Percentiles rank a stretch among this genome's conserved stretches.
Conservation (phyloP, 1,284 basidiomycete species). For the Takashimella tepidaria region DNA sequence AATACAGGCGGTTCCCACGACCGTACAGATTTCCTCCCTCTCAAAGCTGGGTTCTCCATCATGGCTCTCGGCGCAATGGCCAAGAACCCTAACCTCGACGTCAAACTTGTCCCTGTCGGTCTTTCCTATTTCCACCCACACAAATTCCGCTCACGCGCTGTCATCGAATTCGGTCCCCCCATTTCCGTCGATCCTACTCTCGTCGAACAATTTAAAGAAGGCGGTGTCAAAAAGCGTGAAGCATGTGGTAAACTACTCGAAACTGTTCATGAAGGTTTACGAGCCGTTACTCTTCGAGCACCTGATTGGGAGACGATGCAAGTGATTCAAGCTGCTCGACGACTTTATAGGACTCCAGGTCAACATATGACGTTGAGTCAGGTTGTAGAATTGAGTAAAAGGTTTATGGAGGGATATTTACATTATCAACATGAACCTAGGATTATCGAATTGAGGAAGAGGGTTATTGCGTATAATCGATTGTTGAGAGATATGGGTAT, state of each 20-base stretch:
- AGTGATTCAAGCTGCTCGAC: slow-evolving; percentile 92
- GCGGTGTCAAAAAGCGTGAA: slow-evolving; percentile 81
- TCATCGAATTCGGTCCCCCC: slow-evolving; percentile 92
- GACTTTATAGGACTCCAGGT: slow-evolving; percentile 91
- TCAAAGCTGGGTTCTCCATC: slow-evolving; percentile 92
- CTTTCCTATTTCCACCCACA: slow-evolving; percentile 94
- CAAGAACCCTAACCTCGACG: slow-evolving; percentile 74
- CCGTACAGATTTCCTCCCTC: slow-evolving; percentile 84
- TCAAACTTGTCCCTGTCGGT: slow-evolving; percentile 91
- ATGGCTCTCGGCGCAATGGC: slow-evolving; percentile 99
- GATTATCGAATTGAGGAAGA: slow-evolving; percentile 71
- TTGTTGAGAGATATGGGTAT: slow-evolving; percentile 87
- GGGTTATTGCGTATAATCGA: slow-evolving; percentile 93
- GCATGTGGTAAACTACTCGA: slow-evolving; percentile 87
- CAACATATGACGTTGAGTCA: slow-evolving; percentile 92
- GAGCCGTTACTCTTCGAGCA: slow-evolving; percentile 92
- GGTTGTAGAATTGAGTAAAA: slow-evolving; percentile 93
- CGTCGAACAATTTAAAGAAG: slow-evolving; percentile 84
- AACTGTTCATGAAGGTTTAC: slow-evolving; percentile 90
- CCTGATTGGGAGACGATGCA: slow-evolving; percentile 98
- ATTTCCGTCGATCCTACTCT: slow-evolving; percentile 81
- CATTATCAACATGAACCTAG: slow-evolving; percentile 92
- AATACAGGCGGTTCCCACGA: slow-evolving; percentile 85
- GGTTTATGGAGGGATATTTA: slow-evolving; percentile 88
- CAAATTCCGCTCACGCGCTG: slow-evolving; percentile 88